Evolutionary conservation across 768 basidiomycete species (phyloP).

Genomic region (Inosperma sp.): DNA sequence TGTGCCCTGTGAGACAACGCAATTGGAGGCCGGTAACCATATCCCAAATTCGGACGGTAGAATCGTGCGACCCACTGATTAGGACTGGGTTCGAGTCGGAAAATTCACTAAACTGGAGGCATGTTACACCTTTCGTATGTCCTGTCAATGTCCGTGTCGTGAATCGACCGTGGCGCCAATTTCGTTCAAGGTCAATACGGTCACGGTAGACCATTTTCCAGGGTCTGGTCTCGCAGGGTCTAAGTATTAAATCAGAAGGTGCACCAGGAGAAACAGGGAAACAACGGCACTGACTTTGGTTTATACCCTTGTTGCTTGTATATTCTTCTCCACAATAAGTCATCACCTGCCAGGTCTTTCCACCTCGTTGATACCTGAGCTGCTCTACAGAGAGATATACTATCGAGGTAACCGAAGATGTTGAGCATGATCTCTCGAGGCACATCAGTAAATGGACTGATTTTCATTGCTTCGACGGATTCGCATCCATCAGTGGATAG

Average conservation of each 20-base stretch:
- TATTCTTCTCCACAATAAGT: slow-evolving; percentile 91
- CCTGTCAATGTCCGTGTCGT: slow-evolving; percentile 82
- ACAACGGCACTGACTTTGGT: slow-evolving; percentile 36
- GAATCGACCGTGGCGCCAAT: slow-evolving; percentile 93
- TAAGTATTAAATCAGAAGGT: too few relatives aligned
- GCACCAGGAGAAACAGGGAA: too few relatives aligned
- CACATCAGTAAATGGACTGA: slow-evolving; percentile 89
- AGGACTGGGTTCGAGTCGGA: slow-evolving; percentile 89
- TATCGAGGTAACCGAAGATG: slow-evolving; percentile 85
- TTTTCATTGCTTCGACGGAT: too few relatives aligned
- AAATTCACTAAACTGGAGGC: slow-evolving; percentile 87
- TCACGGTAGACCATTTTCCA: slow-evolving; percentile 99
- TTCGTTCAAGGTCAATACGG: slow-evolving; percentile 91
- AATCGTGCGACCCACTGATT: slow-evolving; percentile 96
- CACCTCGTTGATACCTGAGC: slow-evolving; percentile 86
- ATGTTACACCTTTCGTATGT: slow-evolving; percentile 96
- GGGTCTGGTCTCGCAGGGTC: slow-evolving; percentile 51
- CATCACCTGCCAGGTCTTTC: slow-evolving; percentile 89
- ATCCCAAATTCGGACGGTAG: slow-evolving; percentile 94
- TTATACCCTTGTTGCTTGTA: slow-evolving; percentile 82
- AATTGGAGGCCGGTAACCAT: slow-evolving; percentile 85
- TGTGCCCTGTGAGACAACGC: slow-evolving; percentile 83
- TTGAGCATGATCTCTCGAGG: slow-evolving; percentile 88
- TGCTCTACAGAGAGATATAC: slow-evolving; percentile 90
- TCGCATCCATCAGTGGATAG: too few relatives aligned